phyloP scores from a whole-genome alignment of 2,329 filamentous ascomycete species.

The Neonectria ditissima region DNA sequence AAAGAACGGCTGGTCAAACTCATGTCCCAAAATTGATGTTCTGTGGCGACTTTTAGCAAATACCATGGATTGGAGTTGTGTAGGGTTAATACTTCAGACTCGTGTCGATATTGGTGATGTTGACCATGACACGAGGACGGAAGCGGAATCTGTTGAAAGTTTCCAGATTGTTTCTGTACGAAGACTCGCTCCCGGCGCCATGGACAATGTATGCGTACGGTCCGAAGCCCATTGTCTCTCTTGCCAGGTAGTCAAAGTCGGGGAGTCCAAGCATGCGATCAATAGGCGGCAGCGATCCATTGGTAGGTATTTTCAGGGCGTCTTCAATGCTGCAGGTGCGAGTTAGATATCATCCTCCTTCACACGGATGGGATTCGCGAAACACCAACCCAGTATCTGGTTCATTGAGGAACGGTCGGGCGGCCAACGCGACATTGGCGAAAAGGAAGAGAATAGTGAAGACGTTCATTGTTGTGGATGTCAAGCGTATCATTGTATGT shows the following conservation, averaged over 20 bases:
- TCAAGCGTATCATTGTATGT: no score
- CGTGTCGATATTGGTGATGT: constrained; percentile 55
- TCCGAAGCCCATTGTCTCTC: constrained; percentile 55
- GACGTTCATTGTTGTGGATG: neutral
- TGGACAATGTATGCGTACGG: constrained; percentile 59
- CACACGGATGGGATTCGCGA: neutral
- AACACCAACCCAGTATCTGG: constrained; percentile 55
- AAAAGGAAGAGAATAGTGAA: neutral
- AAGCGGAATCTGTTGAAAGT: constrained; percentile 60
- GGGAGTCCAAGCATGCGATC: constrained; percentile 58
- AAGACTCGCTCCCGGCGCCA: constrained; percentile 64
- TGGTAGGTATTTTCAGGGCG: constrained; percentile 46
- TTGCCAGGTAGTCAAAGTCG: constrained; percentile 64
- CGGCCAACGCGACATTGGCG: constrained; percentile 45
- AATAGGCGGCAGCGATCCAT: constrained; percentile 54
- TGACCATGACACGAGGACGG: constrained; percentile 59
- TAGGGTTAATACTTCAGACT: constrained; percentile 39
- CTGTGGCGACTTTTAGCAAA: constrained; percentile 4
- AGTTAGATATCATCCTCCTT: neutral
- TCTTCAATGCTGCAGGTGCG: constrained; percentile 33
- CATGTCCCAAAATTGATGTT: constrained; percentile 61
- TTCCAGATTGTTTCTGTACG: constrained; percentile 66
- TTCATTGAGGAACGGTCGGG: constrained; percentile 56
- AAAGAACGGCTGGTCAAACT: constrained; percentile 63
- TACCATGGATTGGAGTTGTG: no score